phyloP scores from a whole-genome alignment of 257 asterid species.

The Gardenia jasminoides region DNA sequence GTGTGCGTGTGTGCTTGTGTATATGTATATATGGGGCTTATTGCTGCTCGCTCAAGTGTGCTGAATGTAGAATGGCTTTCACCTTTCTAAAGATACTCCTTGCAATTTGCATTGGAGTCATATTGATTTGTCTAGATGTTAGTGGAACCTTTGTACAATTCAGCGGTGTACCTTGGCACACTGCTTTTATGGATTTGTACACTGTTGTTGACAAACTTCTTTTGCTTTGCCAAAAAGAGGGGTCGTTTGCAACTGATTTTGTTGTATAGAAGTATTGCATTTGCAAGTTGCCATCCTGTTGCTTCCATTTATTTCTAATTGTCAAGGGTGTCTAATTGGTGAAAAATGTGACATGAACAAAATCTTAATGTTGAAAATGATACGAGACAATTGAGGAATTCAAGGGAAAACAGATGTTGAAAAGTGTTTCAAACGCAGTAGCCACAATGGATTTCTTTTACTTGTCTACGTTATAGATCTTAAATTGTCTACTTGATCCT shows the following conservation, averaged over 20 bases:
- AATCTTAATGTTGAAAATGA: not conserved
- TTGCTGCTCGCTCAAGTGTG: not conserved
- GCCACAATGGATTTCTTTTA: not conserved
- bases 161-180: not conserved
- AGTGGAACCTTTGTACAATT: not conserved
- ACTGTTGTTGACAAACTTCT: not conserved
- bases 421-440: not conserved
- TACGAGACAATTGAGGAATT: not conserved
- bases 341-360: not conserved
- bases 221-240: not conserved
- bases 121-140: conserved; percentile 1
- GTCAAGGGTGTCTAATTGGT: not conserved
- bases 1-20: too few species aligned
- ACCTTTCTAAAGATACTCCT: not conserved
- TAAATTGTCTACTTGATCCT: not conserved
- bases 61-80: not conserved
- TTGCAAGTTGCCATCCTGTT: not conserved
- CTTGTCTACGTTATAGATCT: not conserved
- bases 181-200: not conserved
- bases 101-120: not conserved
- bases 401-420: not conserved
- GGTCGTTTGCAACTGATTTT: not conserved
- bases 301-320: not conserved
- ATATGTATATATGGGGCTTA: not conserved
- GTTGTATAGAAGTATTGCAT: not conserved